Conservation (phyloP, 495 filamentous ascomycete genomes). For the Penicillium bovifimosum region DNA sequence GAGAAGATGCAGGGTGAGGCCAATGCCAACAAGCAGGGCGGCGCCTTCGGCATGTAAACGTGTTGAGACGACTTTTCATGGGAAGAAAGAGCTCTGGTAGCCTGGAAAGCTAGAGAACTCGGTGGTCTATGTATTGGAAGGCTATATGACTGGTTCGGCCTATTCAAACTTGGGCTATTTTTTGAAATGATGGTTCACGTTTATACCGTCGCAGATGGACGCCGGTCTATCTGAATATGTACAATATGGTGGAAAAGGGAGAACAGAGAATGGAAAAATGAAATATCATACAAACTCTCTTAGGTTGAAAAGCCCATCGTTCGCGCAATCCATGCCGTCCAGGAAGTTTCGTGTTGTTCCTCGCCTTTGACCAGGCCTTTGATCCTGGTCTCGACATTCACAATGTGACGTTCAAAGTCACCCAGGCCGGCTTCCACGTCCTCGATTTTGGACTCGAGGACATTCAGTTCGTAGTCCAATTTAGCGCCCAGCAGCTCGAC, state of each 20-base stretch:
- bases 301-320: constrained; percentile 29
- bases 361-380: constrained; percentile 61
- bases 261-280: constrained; percentile 9
- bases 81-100: constrained; percentile 1
- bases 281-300: constrained; percentile 19
- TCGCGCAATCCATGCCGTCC: constrained; percentile 43
- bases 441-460: constrained; percentile 71
- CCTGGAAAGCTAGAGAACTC: not conserved
- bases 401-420: constrained; percentile 78
- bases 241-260: constrained; percentile 24
- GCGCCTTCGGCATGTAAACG: constrained; percentile 50
- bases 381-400: constrained; percentile 68
- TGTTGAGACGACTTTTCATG: constrained; percentile 4
- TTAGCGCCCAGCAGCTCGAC: constrained; percentile 80
- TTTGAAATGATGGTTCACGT: constrained; percentile 14
- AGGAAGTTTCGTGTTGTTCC: constrained; percentile 57
- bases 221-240: constrained; percentile 23
- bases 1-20: constrained; percentile 71
- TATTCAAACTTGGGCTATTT: constrained; percentile 1
- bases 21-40: constrained; percentile 44
- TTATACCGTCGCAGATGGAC: constrained; percentile 22
- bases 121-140: constrained; percentile 2
- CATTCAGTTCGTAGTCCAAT: constrained; percentile 89
- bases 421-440: constrained; percentile 81
- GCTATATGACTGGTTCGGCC: constrained; percentile 5